phyloP scores from a whole-genome alignment of 2,329 filamentous ascomycete genomes.

The Escovopsis sp. region DNA sequence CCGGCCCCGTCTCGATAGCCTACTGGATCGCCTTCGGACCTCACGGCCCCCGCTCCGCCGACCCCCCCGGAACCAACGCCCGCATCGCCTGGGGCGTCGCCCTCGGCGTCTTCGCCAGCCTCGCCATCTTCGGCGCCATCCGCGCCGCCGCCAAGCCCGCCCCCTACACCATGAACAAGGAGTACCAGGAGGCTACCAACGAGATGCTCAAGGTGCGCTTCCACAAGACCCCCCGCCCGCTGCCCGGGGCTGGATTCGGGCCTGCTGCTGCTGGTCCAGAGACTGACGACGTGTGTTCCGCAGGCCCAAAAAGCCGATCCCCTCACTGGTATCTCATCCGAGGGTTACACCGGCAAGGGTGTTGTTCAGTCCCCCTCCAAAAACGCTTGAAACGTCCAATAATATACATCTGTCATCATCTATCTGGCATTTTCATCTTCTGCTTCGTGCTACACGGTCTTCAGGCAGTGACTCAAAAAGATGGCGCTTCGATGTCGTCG shows the following conservation, averaged over 20 bases:
- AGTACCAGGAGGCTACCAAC: slow-evolving; percentile 92
- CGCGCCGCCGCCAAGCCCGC: slow-evolving; percentile 56
- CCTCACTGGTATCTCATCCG: slow-evolving; percentile 67
- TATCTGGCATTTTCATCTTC: no score
- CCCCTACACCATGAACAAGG: slow-evolving; percentile 85
- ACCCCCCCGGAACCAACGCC: slow-evolving; percentile 72
- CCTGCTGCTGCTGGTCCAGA: slow-evolving; percentile 3
- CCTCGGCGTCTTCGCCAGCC: slow-evolving; percentile 50
- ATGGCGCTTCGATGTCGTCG: no score
- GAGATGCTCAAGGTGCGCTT: slow-evolving; percentile 71
- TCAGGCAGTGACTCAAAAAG: no score
- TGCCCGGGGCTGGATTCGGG: no score
- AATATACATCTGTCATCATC: not conserved
- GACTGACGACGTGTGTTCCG: no score
- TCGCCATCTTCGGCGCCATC: slow-evolving; percentile 57
- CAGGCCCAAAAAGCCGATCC: slow-evolving; percentile 77
- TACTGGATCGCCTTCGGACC: slow-evolving; percentile 99
- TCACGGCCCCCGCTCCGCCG: slow-evolving; percentile 75
- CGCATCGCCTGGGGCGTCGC: slow-evolving; percentile 63
- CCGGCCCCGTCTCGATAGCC: slow-evolving; percentile 41
- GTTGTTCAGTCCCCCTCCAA: slow-evolving; percentile 57
- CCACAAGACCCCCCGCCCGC: not conserved
- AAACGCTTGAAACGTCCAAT: slow-evolving; percentile 25
- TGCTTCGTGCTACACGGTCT: no score
- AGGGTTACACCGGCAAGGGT: slow-evolving; percentile 65